phyloP scores from a whole-genome alignment of 306 rosid genomes.

The Quercus suber region DNA sequence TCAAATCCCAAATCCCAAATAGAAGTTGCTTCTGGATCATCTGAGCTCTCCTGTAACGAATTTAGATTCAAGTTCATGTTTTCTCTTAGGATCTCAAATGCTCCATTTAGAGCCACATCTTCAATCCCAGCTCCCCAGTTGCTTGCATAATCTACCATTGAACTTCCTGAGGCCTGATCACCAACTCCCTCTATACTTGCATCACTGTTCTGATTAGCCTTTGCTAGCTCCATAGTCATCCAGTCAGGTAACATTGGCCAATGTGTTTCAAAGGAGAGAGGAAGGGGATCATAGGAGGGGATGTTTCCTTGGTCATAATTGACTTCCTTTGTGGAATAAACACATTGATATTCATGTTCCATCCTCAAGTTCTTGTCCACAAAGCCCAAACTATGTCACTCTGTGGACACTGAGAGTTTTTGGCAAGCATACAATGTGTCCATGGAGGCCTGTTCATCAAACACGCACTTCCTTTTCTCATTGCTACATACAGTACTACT shows the following conservation, averaged over 20 bases:
- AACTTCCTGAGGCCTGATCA: neutral
- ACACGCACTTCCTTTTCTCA: slow-evolving; percentile 34
- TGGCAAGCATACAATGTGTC: slow-evolving; percentile 18
- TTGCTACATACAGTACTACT: neutral
- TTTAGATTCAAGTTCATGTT: slow-evolving; percentile 17
- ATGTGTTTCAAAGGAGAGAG: slow-evolving; percentile 4
- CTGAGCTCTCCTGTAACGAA: slow-evolving; percentile 1
- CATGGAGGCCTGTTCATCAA: slow-evolving; percentile 16
- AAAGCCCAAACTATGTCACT: slow-evolving; percentile 30
- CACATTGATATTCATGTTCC: slow-evolving; percentile 25
- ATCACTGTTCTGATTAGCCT: slow-evolving; percentile 2
- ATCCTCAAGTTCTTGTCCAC: slow-evolving; percentile 32
- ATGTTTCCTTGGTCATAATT: neutral
- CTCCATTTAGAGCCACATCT: slow-evolving; percentile 15
- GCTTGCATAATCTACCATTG: slow-evolving; percentile 21
- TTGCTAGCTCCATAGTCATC: slow-evolving; percentile 38
- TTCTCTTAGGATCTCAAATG: slow-evolving; percentile 17
- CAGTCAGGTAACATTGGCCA: slow-evolving; percentile 35
- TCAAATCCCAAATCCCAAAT: slow-evolving; percentile 53
- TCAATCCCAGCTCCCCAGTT: slow-evolving; percentile 31
- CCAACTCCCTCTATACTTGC: neutral
- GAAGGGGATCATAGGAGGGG: slow-evolving; percentile 4
- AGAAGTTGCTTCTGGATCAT: slow-evolving; percentile 35
- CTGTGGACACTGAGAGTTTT: slow-evolving; percentile 22
- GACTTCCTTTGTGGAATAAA: neutral